Conservation (phyloP, 768 basidiomycete genomes). For the Russula virescens region DNA sequence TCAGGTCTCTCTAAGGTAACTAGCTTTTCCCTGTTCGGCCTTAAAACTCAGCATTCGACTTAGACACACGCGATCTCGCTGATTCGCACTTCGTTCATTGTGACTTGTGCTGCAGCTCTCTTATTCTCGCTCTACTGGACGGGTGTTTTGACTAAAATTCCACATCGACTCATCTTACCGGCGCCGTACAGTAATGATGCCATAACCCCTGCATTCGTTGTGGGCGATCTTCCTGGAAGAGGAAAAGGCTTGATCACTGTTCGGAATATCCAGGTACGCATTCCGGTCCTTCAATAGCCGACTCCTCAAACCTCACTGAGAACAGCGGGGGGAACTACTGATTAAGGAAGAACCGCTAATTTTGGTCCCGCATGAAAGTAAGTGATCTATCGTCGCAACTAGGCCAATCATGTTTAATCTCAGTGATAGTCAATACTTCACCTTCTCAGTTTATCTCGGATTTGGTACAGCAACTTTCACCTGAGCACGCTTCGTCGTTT, state of each 20-base stretch:
- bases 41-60: neutral
- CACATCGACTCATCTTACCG: neutral
- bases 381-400: constrained; percentile 23
- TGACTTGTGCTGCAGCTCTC: neutral
- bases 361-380: constrained; percentile 45
- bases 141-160: neutral
- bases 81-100: neutral
- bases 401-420: neutral
- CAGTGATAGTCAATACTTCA: constrained; percentile 37
- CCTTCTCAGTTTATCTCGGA: constrained; percentile 41
- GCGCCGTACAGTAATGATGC: neutral
- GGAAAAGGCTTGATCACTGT: constrained; percentile 21
- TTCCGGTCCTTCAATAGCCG: neutral
- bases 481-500: constrained; percentile 38
- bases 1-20: neutral
- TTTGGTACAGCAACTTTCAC: constrained; percentile 33
- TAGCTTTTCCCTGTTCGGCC: neutral
- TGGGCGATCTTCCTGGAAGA: constrained; percentile 18
- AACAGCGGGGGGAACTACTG: constrained; percentile 54
- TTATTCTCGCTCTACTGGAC: constrained; percentile 4
- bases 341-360: constrained; percentile 53
- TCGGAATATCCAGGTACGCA: constrained; percentile 12
- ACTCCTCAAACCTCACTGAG: neutral
- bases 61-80: neutral
- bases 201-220: neutral